These are phyloP conservation scores for Fusarium gaditjirri DNA, from an alignment of 2,329 filamentous ascomycete genomes.

Conservation along the genomic window DNA sequence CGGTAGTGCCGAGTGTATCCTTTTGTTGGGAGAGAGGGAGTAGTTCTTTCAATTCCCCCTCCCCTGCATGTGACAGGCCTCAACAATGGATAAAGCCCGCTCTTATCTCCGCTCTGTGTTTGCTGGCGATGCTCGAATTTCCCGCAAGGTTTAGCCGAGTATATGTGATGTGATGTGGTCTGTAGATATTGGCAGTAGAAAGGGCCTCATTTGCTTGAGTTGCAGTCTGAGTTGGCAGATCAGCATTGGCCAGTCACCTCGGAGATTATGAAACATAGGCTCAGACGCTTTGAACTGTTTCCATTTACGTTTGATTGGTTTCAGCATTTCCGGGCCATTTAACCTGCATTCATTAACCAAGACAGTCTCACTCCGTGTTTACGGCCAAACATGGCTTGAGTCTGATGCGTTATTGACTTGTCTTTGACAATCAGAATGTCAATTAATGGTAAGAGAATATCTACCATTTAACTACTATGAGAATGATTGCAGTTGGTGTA, in stretches of 20 bases:
- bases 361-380: neutral
- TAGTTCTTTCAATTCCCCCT: neutral
- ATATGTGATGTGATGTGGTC: neutral
- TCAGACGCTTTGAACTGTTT: slow-evolving; percentile 6
- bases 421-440: neutral
- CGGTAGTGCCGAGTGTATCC: slow-evolving; percentile 32
- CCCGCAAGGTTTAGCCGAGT: slow-evolving; percentile 12
- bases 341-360: neutral
- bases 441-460: neutral
- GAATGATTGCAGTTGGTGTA: neutral
- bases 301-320: slow-evolving; percentile 11
- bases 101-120: slow-evolving; percentile 30
- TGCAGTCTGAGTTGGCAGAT: slow-evolving; percentile 28
- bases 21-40: slow-evolving; percentile 29
- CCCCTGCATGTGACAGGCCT: slow-evolving; percentile 32
- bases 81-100: slow-evolving; percentile 34
- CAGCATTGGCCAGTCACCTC: slow-evolving; percentile 23
- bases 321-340: slow-evolving; percentile 3
- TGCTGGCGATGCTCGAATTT: neutral
- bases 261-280: slow-evolving; percentile 27
- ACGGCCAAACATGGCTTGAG: neutral
- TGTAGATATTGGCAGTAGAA: neutral
- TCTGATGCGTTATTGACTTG: neutral
- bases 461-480: neutral
- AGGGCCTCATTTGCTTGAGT: slow-evolving; percentile 15